Base-by-base conservation (phyloP, 495 filamentous ascomycete genomes). In the Tetracladium setigerum region DNA sequence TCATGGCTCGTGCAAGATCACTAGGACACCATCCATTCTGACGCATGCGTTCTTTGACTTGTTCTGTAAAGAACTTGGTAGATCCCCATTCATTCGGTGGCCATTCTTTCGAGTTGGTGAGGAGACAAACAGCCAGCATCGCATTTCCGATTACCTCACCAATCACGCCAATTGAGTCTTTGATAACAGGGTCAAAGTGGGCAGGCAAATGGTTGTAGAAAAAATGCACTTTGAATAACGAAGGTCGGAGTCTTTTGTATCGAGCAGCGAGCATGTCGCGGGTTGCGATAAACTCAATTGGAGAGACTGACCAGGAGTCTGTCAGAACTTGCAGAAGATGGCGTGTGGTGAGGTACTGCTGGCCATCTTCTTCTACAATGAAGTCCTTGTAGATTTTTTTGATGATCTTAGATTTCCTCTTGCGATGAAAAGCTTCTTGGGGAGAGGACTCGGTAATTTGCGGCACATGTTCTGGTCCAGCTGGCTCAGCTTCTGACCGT, bases 21-120 rank as follows among this genome's bases (percentile, higher is more conserved):
- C 54, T 58, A 24, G 24, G 34, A 35, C 57, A 62, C 60, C 60
- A 62, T 4, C 59, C 56, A 40, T 41, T 37, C 11, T 16, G 12
- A 27, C 13, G 46, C 50, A 52, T 52, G 7, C 22, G 22, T 27
- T 36, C 41, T 15, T 36, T 16, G 46, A 57, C 49, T 18, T 44
- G 14, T 13, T 27, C n/a, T 19, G 30, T 41, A 16, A 49, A 13
- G 8, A 9, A 13, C 5, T 42, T 35, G 34, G 34, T 27, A 27
- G 22, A 27, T 27, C 22, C 22, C 22, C 22, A 27, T 27, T 27
- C 22, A 27, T 27, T 27, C 7, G 22, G 22, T 27, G 22, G 22
- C 22, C 22, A 27, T 27, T 27, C 22, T 7, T 7, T 3, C 3
- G 22, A 27, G 22, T 27, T 27, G 22, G 3, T 27, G 3, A 27